Evolutionary conservation across 1,284 basidiomycete species (phyloP), one percentile per base, ranked within the genome.

Genomic region (Rhodotorula mucilaginosa): DNA sequence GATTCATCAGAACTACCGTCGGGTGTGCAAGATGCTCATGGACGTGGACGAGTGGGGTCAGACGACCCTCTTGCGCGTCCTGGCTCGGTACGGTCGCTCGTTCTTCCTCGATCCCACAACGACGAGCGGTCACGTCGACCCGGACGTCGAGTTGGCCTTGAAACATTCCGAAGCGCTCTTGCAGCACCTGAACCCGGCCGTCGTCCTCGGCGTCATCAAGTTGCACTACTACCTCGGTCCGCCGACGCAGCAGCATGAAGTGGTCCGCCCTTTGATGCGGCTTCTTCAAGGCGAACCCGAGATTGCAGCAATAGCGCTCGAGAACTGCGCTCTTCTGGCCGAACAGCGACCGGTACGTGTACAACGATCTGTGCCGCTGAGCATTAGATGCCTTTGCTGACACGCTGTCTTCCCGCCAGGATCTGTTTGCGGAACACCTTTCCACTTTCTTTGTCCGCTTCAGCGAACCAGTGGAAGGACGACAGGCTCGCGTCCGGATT

Each of bases 41-140:
- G 95, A 99, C 78, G 89, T 91, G 23, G 96, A 99, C 79, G 94
- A 97, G 80, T 99, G 96, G 96, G 93, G 92, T 0, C 97, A 98
- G 81, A 86, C 91, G 7, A 87, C 89, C 58, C 82, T 94, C 13
- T 83, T 97, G 66, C 87, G 90, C 52, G 85, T 97, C 15, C 85
- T 99, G 52, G 82, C 89, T 60, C 85, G 90, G 70, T 99, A 99
- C 80, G 90, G 88, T 1, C 84, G 93, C 63, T 86, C 86, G 0
- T 94, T 96, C 90, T 85, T 97, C 54, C 85, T 89, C 46, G 87
- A 89, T 76, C 92, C 93, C 2, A 82, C 83, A 8, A 72, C 81
- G 47, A 72, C 81, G 47, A 79, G 19, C 79, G 83, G 65, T 64
- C 86, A 88, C 57, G 78, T 88, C 2, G 93, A 96, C 77, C 80